Evolutionary conservation across 495 filamentous ascomycete species (phyloP).

Genomic region (Filosporella fistucella): DNA sequence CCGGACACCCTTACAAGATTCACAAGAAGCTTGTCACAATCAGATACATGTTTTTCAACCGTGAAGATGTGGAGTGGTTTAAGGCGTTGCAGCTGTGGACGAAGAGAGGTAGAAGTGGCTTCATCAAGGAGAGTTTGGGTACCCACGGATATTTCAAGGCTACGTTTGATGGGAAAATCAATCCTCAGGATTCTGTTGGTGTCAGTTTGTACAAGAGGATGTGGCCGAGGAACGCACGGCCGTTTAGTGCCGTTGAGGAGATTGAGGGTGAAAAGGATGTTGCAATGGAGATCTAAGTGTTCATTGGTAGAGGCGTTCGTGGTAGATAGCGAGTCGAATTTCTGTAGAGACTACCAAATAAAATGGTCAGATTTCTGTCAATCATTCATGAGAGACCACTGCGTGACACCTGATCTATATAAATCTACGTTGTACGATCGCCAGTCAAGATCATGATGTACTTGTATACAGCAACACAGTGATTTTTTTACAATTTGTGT

Average conservation of each 20-base stretch:
- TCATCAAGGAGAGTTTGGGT: constrained; percentile 87
- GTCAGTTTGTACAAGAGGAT: constrained; percentile 93
- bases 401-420: no score
- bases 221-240: constrained; percentile 67
- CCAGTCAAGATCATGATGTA: no score
- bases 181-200: constrained; percentile 88
- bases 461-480: no score
- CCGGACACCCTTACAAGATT: constrained; percentile 96
- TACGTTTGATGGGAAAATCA: constrained; percentile 91
- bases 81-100: constrained; percentile 95
- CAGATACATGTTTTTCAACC: constrained; percentile 99
- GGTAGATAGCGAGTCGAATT: no score
- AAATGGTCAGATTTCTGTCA: no score
- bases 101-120: constrained; percentile 78
- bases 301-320: no score
- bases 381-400: no score
- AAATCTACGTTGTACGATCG: no score
- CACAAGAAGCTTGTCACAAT: constrained; percentile 95
- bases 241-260: constrained; percentile 31
- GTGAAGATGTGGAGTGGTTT: constrained; percentile 93
- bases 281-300: constrained; percentile 15
- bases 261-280: constrained; percentile 11
- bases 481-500: no score
- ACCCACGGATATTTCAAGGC: constrained; percentile 99
- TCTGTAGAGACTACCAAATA: no score